These are phyloP conservation scores for Gaeumannomyces tritici DNA, from an alignment of 2,329 filamentous ascomycete species.

Conservation along the genomic window DNA sequence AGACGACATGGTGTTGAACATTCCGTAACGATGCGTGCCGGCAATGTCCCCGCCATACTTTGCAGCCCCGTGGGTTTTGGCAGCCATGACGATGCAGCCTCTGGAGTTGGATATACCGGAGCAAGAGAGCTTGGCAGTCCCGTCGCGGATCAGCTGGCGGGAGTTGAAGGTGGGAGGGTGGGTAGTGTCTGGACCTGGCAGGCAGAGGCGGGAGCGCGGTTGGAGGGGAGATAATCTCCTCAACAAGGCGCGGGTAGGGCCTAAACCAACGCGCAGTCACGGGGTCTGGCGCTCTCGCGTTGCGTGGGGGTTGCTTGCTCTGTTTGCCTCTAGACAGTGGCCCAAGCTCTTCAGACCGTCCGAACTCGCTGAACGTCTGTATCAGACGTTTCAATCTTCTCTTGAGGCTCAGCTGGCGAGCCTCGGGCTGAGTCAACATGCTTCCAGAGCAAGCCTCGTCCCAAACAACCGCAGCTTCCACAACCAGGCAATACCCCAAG, in stretches of 20 bases:
- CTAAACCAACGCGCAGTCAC: neutral
- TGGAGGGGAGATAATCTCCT: neutral
- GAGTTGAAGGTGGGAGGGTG: too few relatives aligned
- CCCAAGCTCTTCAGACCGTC: neutral
- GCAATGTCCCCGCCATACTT: neutral
- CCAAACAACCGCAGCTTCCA: too few relatives aligned
- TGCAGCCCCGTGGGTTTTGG: neutral
- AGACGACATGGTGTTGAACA: neutral
- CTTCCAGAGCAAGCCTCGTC: neutral
- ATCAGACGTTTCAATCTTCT: too few relatives aligned
- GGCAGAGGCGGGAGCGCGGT: too few relatives aligned
- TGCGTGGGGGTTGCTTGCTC: neutral
- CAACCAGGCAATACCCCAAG: too few relatives aligned
- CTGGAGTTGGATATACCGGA: too few relatives aligned
- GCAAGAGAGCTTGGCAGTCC: neutral
- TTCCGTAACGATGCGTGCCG: neutral
- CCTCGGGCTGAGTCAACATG: neutral
- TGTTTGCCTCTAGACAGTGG: neutral
- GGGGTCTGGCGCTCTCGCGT: neutral
- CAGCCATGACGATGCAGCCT: neutral
- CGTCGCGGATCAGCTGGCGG: too few relatives aligned
- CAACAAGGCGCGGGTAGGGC: too few relatives aligned
- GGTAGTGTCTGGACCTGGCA: too few relatives aligned
- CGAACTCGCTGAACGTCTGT: too few relatives aligned
- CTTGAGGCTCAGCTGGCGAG: too few relatives aligned